Percentiles rank a stretch among this genome's conserved stretches.
These are phyloP conservation scores for Coriaria nepalensis DNA, from an alignment of 306 rosid species.

Conservation along the genomic window DNA sequence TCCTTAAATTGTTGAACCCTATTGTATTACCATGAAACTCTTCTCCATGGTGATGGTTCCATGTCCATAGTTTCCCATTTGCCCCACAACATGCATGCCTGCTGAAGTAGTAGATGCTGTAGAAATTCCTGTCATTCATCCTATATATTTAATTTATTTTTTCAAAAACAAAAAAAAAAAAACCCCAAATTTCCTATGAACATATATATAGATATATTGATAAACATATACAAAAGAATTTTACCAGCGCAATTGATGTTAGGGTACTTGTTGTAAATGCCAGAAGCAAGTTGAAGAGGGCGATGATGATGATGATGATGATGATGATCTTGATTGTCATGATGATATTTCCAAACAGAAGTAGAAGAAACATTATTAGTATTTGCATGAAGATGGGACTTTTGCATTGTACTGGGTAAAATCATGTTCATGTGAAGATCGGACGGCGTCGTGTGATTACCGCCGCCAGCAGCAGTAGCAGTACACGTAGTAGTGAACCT, in stretches of 20 bases:
- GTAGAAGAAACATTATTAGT: not conserved
- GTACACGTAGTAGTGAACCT: constrained; percentile 35
- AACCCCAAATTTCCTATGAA: too few relatives aligned
- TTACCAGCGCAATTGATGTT: constrained; percentile 37
- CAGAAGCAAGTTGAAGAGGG: constrained; percentile 19
- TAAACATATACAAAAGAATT: too few relatives aligned
- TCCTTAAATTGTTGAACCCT: not conserved
- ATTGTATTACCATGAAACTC: constrained; percentile 56
- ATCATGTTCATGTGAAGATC: too few relatives aligned
- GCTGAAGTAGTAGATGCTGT: constrained; percentile 42
- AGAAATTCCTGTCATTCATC: constrained; percentile 29
- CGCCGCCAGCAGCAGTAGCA: not conserved
- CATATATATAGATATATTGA: not conserved
- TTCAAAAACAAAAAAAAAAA: not conserved
- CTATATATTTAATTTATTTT: too few relatives aligned
- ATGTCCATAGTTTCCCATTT: constrained; percentile 59
- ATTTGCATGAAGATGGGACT: constrained; percentile 26
- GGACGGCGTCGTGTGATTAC: too few relatives aligned
- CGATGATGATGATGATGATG: too few relatives aligned
- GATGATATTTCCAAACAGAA: constrained; percentile 25
- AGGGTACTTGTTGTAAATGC: constrained; percentile 28
- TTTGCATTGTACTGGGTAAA: not conserved
- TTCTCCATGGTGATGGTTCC: constrained; percentile 66
- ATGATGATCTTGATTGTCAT: too few relatives aligned
- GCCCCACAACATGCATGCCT: constrained; percentile 41